phyloP scores from a whole-genome alignment of 2,329 filamentous ascomycete species.

The Fusarium fujikuroi region DNA sequence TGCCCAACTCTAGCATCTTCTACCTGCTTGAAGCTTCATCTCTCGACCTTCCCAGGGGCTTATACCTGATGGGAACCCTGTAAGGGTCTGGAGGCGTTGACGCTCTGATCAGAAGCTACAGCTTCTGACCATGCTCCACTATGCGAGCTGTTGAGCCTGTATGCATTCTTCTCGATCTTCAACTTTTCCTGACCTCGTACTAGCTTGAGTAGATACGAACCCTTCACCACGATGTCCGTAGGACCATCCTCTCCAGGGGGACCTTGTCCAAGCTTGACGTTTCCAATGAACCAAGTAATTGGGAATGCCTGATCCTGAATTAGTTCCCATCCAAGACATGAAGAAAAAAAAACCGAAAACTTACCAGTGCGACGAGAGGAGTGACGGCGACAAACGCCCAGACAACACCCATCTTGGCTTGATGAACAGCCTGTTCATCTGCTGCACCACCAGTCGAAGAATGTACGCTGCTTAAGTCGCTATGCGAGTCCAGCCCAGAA shows the following conservation, averaged over 20 bases:
- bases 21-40: neutral
- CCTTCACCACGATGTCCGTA: conserved; percentile 45
- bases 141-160: conserved; percentile 28
- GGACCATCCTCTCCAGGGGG: conserved; percentile 42
- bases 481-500: conserved; percentile 43
- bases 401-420: conserved; percentile 64
- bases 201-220: conserved; percentile 46
- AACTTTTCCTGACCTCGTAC: conserved; percentile 31
- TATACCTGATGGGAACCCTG: conserved; percentile 12
- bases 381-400: conserved; percentile 72
- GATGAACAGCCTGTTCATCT: conserved; percentile 36
- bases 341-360: conserved; percentile 4
- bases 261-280: conserved; percentile 46
- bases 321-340: neutral
- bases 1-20: neutral
- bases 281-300: conserved; percentile 46
- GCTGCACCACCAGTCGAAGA: conserved; percentile 11
- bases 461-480: conserved; percentile 42
- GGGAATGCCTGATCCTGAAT: conserved; percentile 40
- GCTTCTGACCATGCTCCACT: conserved; percentile 9
- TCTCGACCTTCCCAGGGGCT: neutral
- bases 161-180: conserved; percentile 24
- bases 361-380: conserved; percentile 63
- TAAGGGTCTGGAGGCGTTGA: conserved; percentile 2
- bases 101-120: neutral